Base-by-base conservation (phyloP, 202 grass and related monocot genomes). In the Panicum hallii region DNA sequence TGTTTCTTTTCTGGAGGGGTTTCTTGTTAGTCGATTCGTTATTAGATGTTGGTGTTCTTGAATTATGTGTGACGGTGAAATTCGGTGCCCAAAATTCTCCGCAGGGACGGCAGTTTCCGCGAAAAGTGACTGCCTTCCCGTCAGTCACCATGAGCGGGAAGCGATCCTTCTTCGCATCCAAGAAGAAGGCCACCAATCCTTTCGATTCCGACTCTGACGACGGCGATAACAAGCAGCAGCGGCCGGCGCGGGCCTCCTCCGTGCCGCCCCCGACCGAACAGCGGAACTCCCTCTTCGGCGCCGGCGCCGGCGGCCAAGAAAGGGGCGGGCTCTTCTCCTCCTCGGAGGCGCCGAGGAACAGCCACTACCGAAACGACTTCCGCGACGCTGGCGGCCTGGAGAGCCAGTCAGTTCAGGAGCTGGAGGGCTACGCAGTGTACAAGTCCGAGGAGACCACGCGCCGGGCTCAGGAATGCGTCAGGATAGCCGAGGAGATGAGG, bases 401-500 rank as follows among this genome's bases (percentile, higher is more conserved):
- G 63, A 43, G 7, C 40, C 92, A 94, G 87, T 92, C 92, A 20
- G 68, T 89, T 68, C 87, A 92, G 76, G 92, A 92, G 46, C 77
- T 94, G 7, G 90, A 94, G 87, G 53, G 84, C 9, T 94, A 92
- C 68, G 92, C 87, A 7, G 84, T 86, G 19, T 92, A 90, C 80
- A 88, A 86, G 83, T 75, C 89, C 11, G 87, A 90, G 77, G 92
- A 94, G 68, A 94, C 90, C 44, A 92, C 92, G 60, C 81, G 84
- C 54, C 85, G 85, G 63, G 56, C 85, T 41, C 81, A 90, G 56
- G 84, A 63, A 3, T 87, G 87, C 70, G 60, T 94, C 81, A 83
- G 43, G 77, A 90, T 94, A 75, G 92, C 92, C 28, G 92, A 94
- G 82, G 92, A 92, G 84, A 94, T 90, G 90, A 55, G 92, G 83